A percentile compares a stretch with the other conserved stretches of the same genome.
Conservation (phyloP, 2,329 filamentous ascomycete species). For the Lachnellula cervina region DNA sequence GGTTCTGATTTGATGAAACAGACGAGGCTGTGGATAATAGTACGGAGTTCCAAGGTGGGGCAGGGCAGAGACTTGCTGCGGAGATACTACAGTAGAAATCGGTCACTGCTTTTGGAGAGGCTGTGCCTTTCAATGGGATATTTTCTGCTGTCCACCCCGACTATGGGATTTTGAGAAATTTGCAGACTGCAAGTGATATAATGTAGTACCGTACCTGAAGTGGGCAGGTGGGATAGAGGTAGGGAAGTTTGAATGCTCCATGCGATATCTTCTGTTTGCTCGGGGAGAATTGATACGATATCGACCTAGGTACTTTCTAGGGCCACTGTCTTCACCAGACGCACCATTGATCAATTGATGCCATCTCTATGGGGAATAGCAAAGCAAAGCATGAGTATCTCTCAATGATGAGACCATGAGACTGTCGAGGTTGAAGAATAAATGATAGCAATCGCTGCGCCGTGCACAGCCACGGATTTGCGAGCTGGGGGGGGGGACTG, state of each 20-base stretch:
- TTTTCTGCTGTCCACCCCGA: neutral
- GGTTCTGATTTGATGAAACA: neutral
- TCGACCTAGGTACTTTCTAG: no score
- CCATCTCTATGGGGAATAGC: neutral
- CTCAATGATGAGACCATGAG: neutral
- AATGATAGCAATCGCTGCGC: neutral
- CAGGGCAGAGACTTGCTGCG: neutral
- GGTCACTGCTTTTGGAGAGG: neutral
- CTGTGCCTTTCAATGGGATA: neutral
- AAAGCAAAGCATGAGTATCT: neutral
- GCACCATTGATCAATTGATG: neutral
- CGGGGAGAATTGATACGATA: no score
- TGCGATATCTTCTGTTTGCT: neutral
- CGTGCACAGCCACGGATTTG: neutral
- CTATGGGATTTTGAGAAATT: neutral
- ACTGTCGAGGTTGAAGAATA: neutral
- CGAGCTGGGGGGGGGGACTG: neutral
- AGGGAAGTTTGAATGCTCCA: neutral
- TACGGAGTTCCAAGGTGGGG: neutral
- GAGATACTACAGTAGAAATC: neutral
- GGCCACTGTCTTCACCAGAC: no score
- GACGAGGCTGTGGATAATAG: neutral
- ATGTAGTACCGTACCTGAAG: neutral
- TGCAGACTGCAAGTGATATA: neutral
- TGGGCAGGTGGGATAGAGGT: neutral